A percentile compares a stretch with the other conserved stretches of the same genome.
phyloP scores from a whole-genome alignment of 192 early-diverging fungal genomes.

The Pilobolus umbonatus region DNA sequence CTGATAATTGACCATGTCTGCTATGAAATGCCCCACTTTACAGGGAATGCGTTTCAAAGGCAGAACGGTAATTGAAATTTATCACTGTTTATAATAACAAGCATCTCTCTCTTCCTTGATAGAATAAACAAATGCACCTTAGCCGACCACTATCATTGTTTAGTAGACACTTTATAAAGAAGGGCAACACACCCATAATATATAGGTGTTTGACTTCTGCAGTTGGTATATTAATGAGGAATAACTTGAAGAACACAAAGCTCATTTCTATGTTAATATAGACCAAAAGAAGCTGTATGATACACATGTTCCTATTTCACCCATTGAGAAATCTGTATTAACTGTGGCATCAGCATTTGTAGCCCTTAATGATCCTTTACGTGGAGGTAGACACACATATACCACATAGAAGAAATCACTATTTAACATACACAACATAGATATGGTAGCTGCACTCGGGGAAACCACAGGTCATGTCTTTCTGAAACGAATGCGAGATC shows the following conservation, averaged over 20 bases:
- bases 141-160: neutral
- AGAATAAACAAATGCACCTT: neutral
- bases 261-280: neutral
- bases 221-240: neutral
- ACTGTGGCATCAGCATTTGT: conserved; percentile 74
- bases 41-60: too few relatives aligned
- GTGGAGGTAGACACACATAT: conserved; percentile 48
- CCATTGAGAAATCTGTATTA: conserved; percentile 55
- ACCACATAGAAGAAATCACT: neutral
- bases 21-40: too few relatives aligned
- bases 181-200: neutral
- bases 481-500: conserved; percentile 63
- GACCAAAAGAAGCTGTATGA: conserved; percentile 43
- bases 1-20: too few relatives aligned
- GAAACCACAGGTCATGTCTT: conserved; percentile 79
- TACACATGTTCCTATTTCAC: conserved; percentile 61
- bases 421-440: conserved; percentile 34
- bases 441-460: conserved; percentile 84
- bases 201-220: neutral
- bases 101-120: too few relatives aligned
- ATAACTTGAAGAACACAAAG: neutral
- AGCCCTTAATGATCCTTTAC: conserved; percentile 69
- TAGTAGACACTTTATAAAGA: neutral
- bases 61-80: too few relatives aligned
- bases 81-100: too few relatives aligned